Base-by-base conservation (phyloP, 345 rosid genomes). In the Aquilaria malaccensis region DNA sequence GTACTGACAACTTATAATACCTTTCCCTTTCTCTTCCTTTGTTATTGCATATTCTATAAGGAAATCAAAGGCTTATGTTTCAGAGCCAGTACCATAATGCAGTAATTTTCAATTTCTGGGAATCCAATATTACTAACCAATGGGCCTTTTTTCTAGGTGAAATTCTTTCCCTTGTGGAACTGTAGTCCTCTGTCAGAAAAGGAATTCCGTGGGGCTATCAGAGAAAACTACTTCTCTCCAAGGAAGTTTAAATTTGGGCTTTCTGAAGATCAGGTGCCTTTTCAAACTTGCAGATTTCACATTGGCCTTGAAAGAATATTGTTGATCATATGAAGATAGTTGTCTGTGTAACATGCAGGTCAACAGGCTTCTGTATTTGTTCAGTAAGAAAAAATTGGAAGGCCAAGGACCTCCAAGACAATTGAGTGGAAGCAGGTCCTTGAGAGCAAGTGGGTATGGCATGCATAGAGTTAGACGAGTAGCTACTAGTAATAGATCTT, bases 201-300 rank as follows among this genome's bases (percentile, higher is more conserved):
- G 48, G 95, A 80, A 67, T 90, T 90, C 60, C 31, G 68, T 56
- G 71, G 69, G 60, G 90, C 79, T 49, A 87, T 87, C 50, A 65
- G 66, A 65, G 89, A 80, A 54, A 87, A 83, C 72, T 90, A 90
- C 71, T 87, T 68, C 50, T 66, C 78, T 4, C 12, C 69, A 13
- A 12, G 54, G 33, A 87, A 85, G 81, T 90, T 90, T 60, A 80
- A 75, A 48, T 87, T 90, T 72, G 97, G 97, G n/a, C 81, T 87
- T 55, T 85, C 92, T 0, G 66, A 75, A 57, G 65, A 56, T 69
- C 92, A 87, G 94, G 97, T 86, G 37, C 74, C 64, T 54, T 61
- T 55, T 12, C n/a, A 59, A 10, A 31, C 14, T n/a, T 12, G 10
- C 30, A 54, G 56, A 30, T 46, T 14, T n/a, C 54, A 60, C 29